Conservation (phyloP, 2,329 filamentous ascomycete species). For the Colletotrichum sp. region DNA sequence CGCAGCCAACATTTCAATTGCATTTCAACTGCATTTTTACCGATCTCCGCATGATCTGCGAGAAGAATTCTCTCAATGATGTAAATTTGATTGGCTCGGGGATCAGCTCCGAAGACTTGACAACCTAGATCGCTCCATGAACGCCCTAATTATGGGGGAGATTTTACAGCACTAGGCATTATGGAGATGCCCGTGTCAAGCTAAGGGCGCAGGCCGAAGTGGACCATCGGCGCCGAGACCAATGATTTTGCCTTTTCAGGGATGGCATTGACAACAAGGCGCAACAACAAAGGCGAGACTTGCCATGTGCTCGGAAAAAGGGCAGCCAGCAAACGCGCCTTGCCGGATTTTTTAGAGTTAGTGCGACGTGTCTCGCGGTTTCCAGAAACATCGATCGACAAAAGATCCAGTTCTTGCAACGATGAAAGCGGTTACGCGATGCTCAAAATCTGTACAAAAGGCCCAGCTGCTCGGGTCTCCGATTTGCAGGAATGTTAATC, state of each 20-base stretch:
- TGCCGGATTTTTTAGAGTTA: neutral
- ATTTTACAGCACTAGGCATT: neutral
- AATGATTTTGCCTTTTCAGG: neutral
- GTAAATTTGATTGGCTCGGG: neutral
- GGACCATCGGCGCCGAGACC: neutral
- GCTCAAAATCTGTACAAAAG: neutral
- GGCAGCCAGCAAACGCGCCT: neutral
- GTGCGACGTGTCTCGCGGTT: conserved; percentile 3
- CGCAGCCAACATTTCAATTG: neutral
- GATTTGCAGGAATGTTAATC: neutral
- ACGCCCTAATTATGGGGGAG: neutral
- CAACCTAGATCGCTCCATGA: neutral
- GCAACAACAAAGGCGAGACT: neutral
- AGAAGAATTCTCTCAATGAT: neutral
- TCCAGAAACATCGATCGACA: neutral
- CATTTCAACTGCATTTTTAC: neutral
- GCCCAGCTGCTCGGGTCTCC: too few relatives aligned
- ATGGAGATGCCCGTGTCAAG: neutral
- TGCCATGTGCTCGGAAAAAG: neutral
- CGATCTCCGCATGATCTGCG: neutral
- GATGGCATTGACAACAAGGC: conserved; percentile 12
- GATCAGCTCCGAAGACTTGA: neutral
- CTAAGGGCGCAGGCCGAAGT: neutral
- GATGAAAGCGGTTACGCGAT: neutral
- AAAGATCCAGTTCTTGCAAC: neutral